Base-by-base conservation (phyloP, 805 yeast species). In the Blastobotrys americana region DNA sequence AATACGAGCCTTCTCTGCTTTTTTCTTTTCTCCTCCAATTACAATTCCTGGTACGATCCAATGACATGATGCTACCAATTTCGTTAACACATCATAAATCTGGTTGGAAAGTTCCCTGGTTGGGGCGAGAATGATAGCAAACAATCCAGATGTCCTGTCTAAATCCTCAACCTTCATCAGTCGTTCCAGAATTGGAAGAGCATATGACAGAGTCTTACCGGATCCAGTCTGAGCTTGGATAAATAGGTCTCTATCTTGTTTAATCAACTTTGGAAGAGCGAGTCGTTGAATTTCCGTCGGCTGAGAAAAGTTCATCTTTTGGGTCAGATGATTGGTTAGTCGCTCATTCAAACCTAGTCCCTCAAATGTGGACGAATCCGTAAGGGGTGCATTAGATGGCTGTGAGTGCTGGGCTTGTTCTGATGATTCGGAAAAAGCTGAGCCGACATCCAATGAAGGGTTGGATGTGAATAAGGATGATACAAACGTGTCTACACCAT, bases 171-270 rank as follows among this genome's bases (percentile, higher is more conserved):
- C 77, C 22, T 70, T 64, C 77, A 87, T 76, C 36, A 93, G 69
- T 47, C 78, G 74, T 51, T 84, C 79, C 50, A 90, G 63, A 17
- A 94, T 80, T 1, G 98, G 99, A 33, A 94, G 66, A 2, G 82
- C 68, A 60, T 84, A 94, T 0, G 97, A 81, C 45, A 93, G 65
- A 0, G 99, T 93, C 64, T 93, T 93, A 64, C 99, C 99, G 0
- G 97, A 89, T 43, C 99, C 99, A 0, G 99, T 93, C 65, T 94
- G 97, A 0, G 99, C 96, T 59, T 88, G 94, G 39, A 93, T 84
- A 53, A 93, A 84, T 45, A 88, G 67, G 64, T 93, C 98, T 25
- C 69, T 64, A 17, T 72, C 66, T 5, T 59, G 54, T 10, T 64
- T 55, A 4, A 76, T 53, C 22, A 79, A 60, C 42, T 70, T 69